A percentile compares a stretch with the other conserved stretches of the same genome.
These are phyloP conservation scores for Heliosperma pusillum DNA, from an alignment of 148 eudicot genomes.

Conservation along the genomic window DNA sequence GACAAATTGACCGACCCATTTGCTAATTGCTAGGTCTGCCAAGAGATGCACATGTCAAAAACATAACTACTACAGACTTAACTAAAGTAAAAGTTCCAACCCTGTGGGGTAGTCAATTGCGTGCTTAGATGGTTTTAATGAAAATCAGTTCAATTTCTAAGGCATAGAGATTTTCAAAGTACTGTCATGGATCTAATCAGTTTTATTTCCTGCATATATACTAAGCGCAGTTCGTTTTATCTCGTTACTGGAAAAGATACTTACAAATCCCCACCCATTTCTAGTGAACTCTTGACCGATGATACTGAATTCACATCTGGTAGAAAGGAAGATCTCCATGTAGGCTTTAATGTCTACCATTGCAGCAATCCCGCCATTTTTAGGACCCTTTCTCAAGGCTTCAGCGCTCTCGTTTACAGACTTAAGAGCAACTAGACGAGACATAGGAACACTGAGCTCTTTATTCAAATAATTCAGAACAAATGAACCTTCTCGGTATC, in stretches of 20 bases:
- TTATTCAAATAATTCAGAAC: slow-evolving; percentile 41
- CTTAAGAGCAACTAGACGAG: slow-evolving; percentile 56
- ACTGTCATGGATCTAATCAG: no score
- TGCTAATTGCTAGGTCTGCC: no score
- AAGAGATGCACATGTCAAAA: no score
- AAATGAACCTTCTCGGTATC: slow-evolving; percentile 65
- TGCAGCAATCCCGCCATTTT: slow-evolving; percentile 72
- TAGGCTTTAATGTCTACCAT: slow-evolving; percentile 64
- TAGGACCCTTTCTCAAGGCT: slow-evolving; percentile 58
- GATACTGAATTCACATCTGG: slow-evolving; percentile 66
- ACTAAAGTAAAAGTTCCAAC: no score
- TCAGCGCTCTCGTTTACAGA: slow-evolving; percentile 39
- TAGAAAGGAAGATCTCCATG: slow-evolving; percentile 56
- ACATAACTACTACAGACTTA: no score
- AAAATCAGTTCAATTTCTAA: no score
- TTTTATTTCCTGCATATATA: no score
- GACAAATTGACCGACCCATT: no score
- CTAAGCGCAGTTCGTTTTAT: background rate
- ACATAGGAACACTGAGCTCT: slow-evolving; percentile 42
- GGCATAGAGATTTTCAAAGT: no score
- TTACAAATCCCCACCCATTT: slow-evolving; percentile 86
- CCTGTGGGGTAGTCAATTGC: no score
- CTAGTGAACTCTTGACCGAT: slow-evolving; percentile 64
- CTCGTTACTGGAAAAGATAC: slow-evolving; percentile 22
- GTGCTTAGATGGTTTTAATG: no score